phyloP scores from a whole-genome alignment of 257 asterid species.

The Primulina tabacum region DNA sequence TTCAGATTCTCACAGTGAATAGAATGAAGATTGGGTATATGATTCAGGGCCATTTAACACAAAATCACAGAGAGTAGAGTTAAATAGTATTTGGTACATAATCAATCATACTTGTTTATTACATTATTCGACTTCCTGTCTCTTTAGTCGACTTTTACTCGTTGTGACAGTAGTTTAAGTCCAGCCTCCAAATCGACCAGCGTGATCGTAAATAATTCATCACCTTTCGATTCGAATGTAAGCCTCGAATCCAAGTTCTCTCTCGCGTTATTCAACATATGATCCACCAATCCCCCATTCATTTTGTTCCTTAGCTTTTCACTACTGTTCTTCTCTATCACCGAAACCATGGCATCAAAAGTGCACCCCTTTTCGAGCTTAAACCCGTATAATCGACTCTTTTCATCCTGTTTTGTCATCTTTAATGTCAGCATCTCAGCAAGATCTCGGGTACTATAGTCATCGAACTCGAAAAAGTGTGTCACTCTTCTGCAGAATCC shows the following conservation, averaged over 20 bases:
- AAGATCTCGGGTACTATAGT: constrained; percentile 59
- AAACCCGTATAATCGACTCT: constrained; percentile 59
- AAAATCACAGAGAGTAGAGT: too few relatives aligned
- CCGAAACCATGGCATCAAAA: constrained; percentile 39
- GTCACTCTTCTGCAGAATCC: constrained; percentile 88
- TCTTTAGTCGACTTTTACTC: constrained; percentile 27
- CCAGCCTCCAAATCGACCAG: constrained; percentile 68
- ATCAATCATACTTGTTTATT: too few relatives aligned
- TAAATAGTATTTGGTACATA: too few relatives aligned
- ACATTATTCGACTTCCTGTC: background rate
- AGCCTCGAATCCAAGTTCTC: constrained; percentile 73
- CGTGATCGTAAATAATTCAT: constrained; percentile 56
- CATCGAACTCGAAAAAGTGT: constrained; percentile 65
- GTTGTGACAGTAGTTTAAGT: constrained; percentile 31
- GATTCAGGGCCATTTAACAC: too few relatives aligned
- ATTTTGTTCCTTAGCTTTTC: constrained; percentile 66
- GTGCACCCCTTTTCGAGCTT: constrained; percentile 58
- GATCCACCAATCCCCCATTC: constrained; percentile 85
- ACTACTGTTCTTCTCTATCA: constrained; percentile 47
- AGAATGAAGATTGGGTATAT: too few relatives aligned
- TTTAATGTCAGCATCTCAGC: constrained; percentile 73
- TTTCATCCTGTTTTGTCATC: constrained; percentile 57
- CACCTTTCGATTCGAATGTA: constrained; percentile 56
- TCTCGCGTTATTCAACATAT: constrained; percentile 68
- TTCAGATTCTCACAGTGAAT: too few relatives aligned